phyloP scores from a whole-genome alignment of 2,329 filamentous ascomycete genomes.

The Ceratocystiopsis sp. region DNA sequence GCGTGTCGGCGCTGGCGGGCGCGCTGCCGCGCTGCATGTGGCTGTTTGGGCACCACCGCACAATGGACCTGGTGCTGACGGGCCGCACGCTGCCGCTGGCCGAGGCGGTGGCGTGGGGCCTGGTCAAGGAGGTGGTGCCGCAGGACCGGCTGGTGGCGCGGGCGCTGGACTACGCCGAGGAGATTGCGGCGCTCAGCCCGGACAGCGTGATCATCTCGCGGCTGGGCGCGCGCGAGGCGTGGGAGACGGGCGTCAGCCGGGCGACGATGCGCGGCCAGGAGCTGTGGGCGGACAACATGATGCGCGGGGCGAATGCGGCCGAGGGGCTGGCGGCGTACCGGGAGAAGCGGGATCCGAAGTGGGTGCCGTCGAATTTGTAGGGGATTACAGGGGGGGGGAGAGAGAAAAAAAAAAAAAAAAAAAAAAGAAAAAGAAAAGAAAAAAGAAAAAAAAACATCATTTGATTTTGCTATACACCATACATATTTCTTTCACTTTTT shows the following conservation, averaged over 20 bases:
- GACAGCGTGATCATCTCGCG: slow-evolving; percentile 19
- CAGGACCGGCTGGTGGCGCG: slow-evolving; percentile 15
- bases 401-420: too few relatives aligned
- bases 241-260: slow-evolving; percentile 18
- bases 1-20: slow-evolving; percentile 39
- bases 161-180: slow-evolving; percentile 14
- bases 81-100: slow-evolving; percentile 12
- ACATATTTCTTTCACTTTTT: too few relatives aligned
- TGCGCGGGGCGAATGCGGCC: slow-evolving; percentile 14
- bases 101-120: slow-evolving; percentile 17
- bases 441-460: too few relatives aligned
- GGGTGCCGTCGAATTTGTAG: slow-evolving; percentile 14
- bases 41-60: slow-evolving; percentile 17
- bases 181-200: slow-evolving; percentile 17
- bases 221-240: slow-evolving; percentile 16
- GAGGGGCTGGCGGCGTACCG: slow-evolving; percentile 15
- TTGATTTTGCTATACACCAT: too few relatives aligned
- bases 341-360: slow-evolving; percentile 16
- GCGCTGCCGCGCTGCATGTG: slow-evolving; percentile 31
- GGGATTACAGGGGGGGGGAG: not conserved
- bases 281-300: slow-evolving; percentile 16
- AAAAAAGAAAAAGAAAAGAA: too few relatives aligned
- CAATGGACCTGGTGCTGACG: slow-evolving; percentile 18
- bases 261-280: slow-evolving; percentile 18
- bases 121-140: slow-evolving; percentile 16